Percentiles rank a stretch among this genome's conserved stretches.
These are phyloP conservation scores for Aristolochia fimbriata DNA, from an alignment of 164 flowering plant species.

Conservation along the genomic window DNA sequence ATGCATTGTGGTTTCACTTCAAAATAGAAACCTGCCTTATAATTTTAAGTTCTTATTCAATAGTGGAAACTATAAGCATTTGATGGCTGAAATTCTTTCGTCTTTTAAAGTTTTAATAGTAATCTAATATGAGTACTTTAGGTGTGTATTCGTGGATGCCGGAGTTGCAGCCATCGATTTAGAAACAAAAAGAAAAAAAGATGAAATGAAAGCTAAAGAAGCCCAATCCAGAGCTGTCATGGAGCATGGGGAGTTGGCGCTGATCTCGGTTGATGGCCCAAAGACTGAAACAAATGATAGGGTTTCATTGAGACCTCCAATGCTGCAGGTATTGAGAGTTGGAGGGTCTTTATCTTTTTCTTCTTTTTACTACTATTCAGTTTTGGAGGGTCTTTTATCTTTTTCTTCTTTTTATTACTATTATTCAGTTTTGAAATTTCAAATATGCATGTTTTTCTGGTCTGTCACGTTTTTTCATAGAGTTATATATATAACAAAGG, in stretches of 20 bases:
- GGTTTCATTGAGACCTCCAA: slow-evolving; percentile 74
- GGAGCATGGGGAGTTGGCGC: slow-evolving; percentile 94
- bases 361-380: too few relatives aligned
- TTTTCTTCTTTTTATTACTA: too few relatives aligned
- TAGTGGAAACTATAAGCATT: too few relatives aligned
- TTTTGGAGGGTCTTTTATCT: not conserved
- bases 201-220: slow-evolving; percentile 68
- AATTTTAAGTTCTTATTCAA: too few relatives aligned
- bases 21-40: too few relatives aligned
- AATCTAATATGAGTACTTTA: not conserved
- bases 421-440: not conserved
- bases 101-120: too few relatives aligned
- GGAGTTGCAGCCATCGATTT: slow-evolving; percentile 85
- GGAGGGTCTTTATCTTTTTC: not conserved
- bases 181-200: slow-evolving; percentile 81
- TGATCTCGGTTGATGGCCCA: slow-evolving; percentile 77
- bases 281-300: slow-evolving; percentile 59
- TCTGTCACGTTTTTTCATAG: too few relatives aligned
- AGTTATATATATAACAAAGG: too few relatives aligned
- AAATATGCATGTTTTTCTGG: too few relatives aligned
- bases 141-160: slow-evolving; percentile 74
- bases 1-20: not conserved
- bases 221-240: slow-evolving; percentile 76
- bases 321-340: slow-evolving; percentile 65
- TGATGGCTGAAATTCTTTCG: too few relatives aligned